phyloP scores from a whole-genome alignment of 2,329 filamentous ascomycete species.

The Pseudogymnoascus verrucosus region DNA sequence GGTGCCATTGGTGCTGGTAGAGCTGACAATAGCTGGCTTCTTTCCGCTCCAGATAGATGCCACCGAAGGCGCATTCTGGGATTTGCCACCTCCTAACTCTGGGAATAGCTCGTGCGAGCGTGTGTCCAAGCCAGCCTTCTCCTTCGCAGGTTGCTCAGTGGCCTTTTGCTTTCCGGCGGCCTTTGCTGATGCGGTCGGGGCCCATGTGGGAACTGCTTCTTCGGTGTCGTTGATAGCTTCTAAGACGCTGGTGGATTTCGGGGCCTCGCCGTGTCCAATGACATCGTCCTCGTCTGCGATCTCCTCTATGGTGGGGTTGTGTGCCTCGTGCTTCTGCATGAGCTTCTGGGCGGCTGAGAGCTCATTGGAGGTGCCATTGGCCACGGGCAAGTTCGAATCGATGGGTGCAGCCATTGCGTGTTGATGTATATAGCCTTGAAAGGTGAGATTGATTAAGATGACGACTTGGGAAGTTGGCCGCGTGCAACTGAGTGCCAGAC shows the following conservation, averaged over 20 bases:
- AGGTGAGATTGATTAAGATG: not conserved
- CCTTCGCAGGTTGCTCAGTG: slow-evolving; percentile 34
- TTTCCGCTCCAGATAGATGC: slow-evolving; percentile 73
- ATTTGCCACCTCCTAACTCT: slow-evolving; percentile 66
- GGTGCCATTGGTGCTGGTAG: slow-evolving; percentile 38
- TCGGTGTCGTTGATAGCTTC: slow-evolving; percentile 27
- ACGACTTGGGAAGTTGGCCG: not conserved
- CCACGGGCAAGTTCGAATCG: slow-evolving; percentile 11
- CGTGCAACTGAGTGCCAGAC: not conserved
- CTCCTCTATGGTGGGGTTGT: slow-evolving; percentile 69
- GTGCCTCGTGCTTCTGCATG: slow-evolving; percentile 51
- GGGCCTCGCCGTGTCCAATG: slow-evolving; percentile 47
- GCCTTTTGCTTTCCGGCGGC: slow-evolving; percentile 62
- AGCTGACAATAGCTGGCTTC: slow-evolving; percentile 47
- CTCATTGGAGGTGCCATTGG: slow-evolving; percentile 17
- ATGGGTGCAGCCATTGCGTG: slow-evolving; percentile 22
- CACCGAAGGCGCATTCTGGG: slow-evolving; percentile 50
- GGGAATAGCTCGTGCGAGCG: slow-evolving; percentile 89
- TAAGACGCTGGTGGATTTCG: slow-evolving; percentile 31
- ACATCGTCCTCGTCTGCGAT: slow-evolving; percentile 76
- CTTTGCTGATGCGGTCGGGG: slow-evolving; percentile 49
- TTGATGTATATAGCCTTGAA: not conserved
- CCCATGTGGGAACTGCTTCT: slow-evolving; percentile 39
- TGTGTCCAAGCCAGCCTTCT: slow-evolving; percentile 57
- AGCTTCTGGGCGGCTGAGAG: slow-evolving; percentile 44